Base-by-base conservation (phyloP, 108 stramenopile species). In the Licmophora abbreviata region DNA sequence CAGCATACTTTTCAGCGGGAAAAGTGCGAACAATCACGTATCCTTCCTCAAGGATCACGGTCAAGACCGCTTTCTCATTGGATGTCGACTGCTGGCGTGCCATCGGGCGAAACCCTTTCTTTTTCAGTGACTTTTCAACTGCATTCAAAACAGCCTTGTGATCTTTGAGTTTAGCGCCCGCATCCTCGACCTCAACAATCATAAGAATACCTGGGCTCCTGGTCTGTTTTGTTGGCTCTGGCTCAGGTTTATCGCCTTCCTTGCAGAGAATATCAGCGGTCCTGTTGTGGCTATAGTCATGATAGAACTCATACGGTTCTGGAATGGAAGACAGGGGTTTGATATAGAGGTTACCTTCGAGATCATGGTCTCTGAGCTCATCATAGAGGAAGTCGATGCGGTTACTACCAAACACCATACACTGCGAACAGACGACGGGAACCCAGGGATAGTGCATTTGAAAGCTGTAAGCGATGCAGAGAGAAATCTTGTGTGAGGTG, bases 341-440 rank as follows among this genome's bases (percentile, higher is more conserved):
- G 31, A 68, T 62, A 30, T 62, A 66, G 34, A 56, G 50, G 9
- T 65, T 71, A 5, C 35, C 28, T 44, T 62, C 47, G 25, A 44
- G 44, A n/a, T 68, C 49, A n/a, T 49, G 34, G 27, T 74, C 66
- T 51, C 52, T 47, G 26, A 65, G 37, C 14, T 54, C 60, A 14
- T 63, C 66, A 34, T 73, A 61, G 35, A 88, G 40, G 51, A 88
- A 88, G 47, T 88, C 78, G 27, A 79, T 66, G 33, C 66, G 64
- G 56, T 82, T 82, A 47, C 69, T 71, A 36, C 80, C 87, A 69
- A 82, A 77, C 20, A 76, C 76, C 64, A 77, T 56, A 45, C 62
- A 70, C 48, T 88, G 86, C 45, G 79, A 74, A 55, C 90, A 88
- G 29, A 88, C 54, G 23, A 81, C 70, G 14, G 86, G 86, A 54